A percentile compares a stretch with the other conserved stretches of the same genome.
Conservation (phyloP, 164 flowering plant species). For the Hamamelis virginiana region DNA sequence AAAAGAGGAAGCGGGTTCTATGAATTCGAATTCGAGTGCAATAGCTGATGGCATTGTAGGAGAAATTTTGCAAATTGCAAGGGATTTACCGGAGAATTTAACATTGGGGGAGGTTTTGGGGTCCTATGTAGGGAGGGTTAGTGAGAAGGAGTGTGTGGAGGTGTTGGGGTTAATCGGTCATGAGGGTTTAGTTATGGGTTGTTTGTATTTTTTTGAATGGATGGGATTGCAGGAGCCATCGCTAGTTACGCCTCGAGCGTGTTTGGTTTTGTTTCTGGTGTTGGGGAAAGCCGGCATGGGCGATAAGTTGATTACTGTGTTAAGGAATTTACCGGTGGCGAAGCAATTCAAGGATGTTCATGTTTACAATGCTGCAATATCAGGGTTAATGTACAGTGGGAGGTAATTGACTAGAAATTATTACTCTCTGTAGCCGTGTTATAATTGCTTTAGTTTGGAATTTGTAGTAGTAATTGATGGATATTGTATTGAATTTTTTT, state of each 20-base stretch:
- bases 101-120: conserved; percentile 69
- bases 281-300: conserved; percentile 70
- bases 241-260: conserved; percentile 63
- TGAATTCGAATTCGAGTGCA: background rate
- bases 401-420: conserved; percentile 41
- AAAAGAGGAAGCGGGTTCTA: conserved; percentile 16
- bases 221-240: conserved; percentile 77
- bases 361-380: conserved; percentile 78
- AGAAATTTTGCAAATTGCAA: conserved; percentile 57
- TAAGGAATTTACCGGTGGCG: conserved; percentile 51
- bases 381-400: conserved; percentile 56
- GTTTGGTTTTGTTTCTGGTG: conserved; percentile 56
- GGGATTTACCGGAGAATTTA: conserved; percentile 51
- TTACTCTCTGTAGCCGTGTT: no score
- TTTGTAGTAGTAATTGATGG: no score
- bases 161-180: conserved; percentile 55
- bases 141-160: conserved; percentile 54
- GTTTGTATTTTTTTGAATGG: conserved; percentile 88
- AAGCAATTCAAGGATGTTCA: conserved; percentile 58
- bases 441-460: no score
- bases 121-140: conserved; percentile 46
- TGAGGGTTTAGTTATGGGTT: conserved; percentile 50
- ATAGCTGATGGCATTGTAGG: conserved; percentile 34
- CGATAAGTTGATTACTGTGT: conserved; percentile 61
- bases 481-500: no score